Base-by-base conservation (phyloP, 768 basidiomycete species). In the Lactarius trivialis region DNA sequence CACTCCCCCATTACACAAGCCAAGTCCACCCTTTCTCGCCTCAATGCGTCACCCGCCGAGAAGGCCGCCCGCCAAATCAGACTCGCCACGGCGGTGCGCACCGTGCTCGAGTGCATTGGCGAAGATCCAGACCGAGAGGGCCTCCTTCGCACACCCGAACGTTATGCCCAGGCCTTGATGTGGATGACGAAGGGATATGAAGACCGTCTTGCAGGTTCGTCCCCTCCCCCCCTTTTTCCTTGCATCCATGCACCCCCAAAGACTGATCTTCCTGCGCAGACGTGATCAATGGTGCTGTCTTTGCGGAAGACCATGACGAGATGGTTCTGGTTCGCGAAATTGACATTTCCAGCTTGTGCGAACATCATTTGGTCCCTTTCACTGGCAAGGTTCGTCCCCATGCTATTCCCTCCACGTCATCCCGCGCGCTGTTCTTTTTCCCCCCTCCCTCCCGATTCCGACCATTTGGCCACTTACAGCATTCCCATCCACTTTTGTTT, bases 171-270 rank as follows among this genome's bases (percentile, higher is more conserved):
- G 75, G 93, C 97, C 30, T 78, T 99, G 58, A 84, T 99, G 81
- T 98, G 93, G 93, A 97, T 98, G 95, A 98, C 97, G 36, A 86
- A 89, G 71, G 97, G 97, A 11, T 99, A 99, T 75, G 97, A 98
- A 73, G 95, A 98, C 73, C 85, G 92, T 67, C 76, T 99, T 67
- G 85, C 87, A 76, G 92, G 94, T 93, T 15, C 43, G 24, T 48
- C 9, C 9, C 28, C 59, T 0, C 26, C 9, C 14, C 21, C 50
- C 72, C 66, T 70, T 26, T 58, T 67, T 32, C 37, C 30, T 55
- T 19, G n/a, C 45, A 17, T 28, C n/a, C 12, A 1, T 41, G 24
- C 39, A 32, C 17, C 30, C 56, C 39, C 37, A 49, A 61, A 56
- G 28, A 56, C 54, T 58, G 50, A 28, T 49, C 34, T 43, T 28